These are phyloP conservation scores for Leccinum sublutescens DNA, from an alignment of 768 basidiomycete species.

Conservation along the genomic window DNA sequence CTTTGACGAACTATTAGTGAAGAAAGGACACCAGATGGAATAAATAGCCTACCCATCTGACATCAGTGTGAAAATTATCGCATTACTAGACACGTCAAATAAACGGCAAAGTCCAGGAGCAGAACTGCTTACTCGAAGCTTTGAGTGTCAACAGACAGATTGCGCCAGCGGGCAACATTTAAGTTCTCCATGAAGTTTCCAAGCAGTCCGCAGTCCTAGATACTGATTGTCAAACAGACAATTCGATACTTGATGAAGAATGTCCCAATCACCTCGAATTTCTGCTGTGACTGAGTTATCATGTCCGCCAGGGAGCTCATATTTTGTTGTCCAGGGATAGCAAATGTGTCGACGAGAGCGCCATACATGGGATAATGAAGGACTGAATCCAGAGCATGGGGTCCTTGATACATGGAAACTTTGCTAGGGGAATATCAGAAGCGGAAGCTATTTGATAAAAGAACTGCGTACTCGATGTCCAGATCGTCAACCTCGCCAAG, in stretches of 20 bases:
- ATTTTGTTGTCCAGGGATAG: slow-evolving; percentile 68
- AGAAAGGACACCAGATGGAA: not conserved
- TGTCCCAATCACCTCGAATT: slow-evolving; percentile 42
- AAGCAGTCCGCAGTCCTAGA: slow-evolving; percentile 36
- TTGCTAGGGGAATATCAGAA: slow-evolving; percentile 38
- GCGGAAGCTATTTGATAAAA: not conserved
- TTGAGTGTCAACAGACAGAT: slow-evolving; percentile 68
- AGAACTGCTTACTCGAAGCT: slow-evolving; percentile 52
- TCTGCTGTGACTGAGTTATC: slow-evolving; percentile 50
- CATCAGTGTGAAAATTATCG: slow-evolving; percentile 74
- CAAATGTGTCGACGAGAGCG: slow-evolving; percentile 44
- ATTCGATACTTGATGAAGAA: not conserved
- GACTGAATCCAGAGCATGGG: slow-evolving; percentile 61
- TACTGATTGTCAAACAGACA: not conserved
- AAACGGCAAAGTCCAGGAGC: not conserved
- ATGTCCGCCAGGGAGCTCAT: slow-evolving; percentile 53
- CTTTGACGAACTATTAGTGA: slow-evolving; percentile 20
- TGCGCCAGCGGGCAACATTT: slow-evolving; percentile 73
- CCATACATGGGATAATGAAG: slow-evolving; percentile 33
- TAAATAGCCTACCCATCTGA: slow-evolving; percentile 51
- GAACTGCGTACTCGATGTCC: slow-evolving; percentile 45
- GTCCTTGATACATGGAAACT: slow-evolving; percentile 10
- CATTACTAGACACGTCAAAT: slow-evolving; percentile 48
- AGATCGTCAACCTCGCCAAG: slow-evolving; percentile 50
- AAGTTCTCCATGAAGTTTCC: slow-evolving; percentile 84